Evolutionary conservation across 1,139 yeast species (phyloP).

Genomic region (Kluyveromyces sp.): DNA sequence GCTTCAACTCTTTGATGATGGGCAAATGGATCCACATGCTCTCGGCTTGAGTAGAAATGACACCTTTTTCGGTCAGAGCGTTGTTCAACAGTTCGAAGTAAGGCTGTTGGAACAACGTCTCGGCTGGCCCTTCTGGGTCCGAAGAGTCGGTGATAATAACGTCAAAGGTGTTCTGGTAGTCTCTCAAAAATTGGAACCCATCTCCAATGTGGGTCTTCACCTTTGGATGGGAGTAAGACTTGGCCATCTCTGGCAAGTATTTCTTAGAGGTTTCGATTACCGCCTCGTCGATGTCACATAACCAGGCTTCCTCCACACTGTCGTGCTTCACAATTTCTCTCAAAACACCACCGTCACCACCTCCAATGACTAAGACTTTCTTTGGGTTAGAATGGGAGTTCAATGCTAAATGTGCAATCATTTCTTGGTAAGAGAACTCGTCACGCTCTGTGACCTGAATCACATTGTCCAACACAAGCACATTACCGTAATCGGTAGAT

Average conservation of each 20-base stretch:
- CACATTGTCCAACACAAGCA: constrained; percentile 81
- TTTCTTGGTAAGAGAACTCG: constrained; percentile 91
- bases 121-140: constrained; percentile 97
- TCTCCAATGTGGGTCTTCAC: constrained; percentile 81
- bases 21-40: constrained; percentile 83
- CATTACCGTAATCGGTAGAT: constrained; percentile 84
- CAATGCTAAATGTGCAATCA: constrained; percentile 85
- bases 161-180: constrained; percentile 65
- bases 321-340: constrained; percentile 87
- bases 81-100: constrained; percentile 72
- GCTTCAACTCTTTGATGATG: constrained; percentile 66
- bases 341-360: constrained; percentile 95
- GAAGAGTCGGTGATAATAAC: constrained; percentile 92
- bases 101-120: constrained; percentile 75
- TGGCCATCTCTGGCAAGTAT: constrained; percentile 78
- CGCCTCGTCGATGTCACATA: constrained; percentile 88
- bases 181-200: constrained; percentile 84
- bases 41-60: constrained; percentile 87
- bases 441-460: constrained; percentile 93
- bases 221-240: constrained; percentile 72
- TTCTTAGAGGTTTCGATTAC: constrained; percentile 77
- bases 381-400: constrained; percentile 89
- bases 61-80: constrained; percentile 82
- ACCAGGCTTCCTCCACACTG: constrained; percentile 73
- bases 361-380: constrained; percentile 85